phyloP scores from a whole-genome alignment of 306 rosid genomes.

The Rosa lucieae region DNA sequence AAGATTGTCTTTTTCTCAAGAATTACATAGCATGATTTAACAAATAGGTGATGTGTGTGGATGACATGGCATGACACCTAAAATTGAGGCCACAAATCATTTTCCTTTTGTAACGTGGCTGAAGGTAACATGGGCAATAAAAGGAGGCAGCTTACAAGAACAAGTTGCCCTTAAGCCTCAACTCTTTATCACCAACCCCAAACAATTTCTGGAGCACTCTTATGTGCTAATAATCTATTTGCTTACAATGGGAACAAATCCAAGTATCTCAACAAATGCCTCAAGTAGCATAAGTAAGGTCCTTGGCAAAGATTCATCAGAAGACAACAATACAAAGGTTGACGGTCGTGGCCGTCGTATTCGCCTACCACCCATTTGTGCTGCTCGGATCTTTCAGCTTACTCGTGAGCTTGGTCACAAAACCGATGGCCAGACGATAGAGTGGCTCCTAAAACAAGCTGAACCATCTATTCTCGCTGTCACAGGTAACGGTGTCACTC shows the following conservation, averaged over 20 bases:
- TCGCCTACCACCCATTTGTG: constrained; percentile 43
- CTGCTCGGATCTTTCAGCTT: constrained; percentile 51
- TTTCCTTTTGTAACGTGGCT: neutral
- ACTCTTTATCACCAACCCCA: neutral
- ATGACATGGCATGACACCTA: no score
- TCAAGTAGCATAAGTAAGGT: neutral
- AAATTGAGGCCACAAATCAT: no score
- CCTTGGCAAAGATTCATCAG: neutral
- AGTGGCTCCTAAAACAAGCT: constrained; percentile 53
- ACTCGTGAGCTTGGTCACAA: constrained; percentile 47
- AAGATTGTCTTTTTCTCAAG: no score
- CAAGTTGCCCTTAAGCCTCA: neutral
- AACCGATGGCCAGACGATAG: constrained; percentile 52
- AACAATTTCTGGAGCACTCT: neutral
- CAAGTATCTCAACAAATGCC: neutral
- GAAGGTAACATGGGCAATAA: neutral
- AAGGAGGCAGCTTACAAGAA: neutral
- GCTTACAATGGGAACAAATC: neutral
- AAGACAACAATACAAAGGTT: constrained; percentile 39
- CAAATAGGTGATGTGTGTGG: no score
- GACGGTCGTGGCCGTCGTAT: constrained; percentile 41
- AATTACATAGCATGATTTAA: no score
- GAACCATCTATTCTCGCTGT: constrained; percentile 33
- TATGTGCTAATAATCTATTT: neutral
- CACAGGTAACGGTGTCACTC: constrained; percentile 1